phyloP scores from a whole-genome alignment of 805 yeast genomes.

The Saccharomyces eubayanus region DNA sequence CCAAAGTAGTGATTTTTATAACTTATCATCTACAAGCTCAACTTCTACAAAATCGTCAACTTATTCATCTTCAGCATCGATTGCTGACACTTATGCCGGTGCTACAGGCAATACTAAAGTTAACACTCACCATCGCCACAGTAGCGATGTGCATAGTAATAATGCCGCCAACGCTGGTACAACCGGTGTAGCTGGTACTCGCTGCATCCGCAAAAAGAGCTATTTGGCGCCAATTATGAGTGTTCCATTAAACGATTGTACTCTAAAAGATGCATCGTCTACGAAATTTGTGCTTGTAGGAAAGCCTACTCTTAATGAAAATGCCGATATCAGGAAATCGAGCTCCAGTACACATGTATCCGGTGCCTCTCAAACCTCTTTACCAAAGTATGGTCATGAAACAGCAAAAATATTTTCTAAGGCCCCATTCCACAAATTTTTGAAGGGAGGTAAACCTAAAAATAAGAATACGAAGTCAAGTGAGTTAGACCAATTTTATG shows the following conservation, averaged over 20 bases:
- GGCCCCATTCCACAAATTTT: constrained; percentile 16
- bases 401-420: constrained; percentile 15
- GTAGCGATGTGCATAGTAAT: constrained; percentile 5
- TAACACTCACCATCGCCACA: constrained; percentile 2
- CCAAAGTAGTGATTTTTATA: constrained; percentile 34
- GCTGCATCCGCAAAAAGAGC: constrained; percentile 34
- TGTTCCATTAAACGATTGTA: constrained; percentile 33
- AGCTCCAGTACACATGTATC: constrained; percentile 11
- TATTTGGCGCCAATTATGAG: constrained; percentile 42
- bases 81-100: not conserved
- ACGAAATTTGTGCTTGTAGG: constrained; percentile 37
- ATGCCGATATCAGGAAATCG: constrained; percentile 6
- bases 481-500: constrained; percentile 7
- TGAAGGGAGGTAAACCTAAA: constrained; percentile 13
- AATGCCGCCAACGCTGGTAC: constrained; percentile 4
- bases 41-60: not conserved
- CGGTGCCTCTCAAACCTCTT: not conserved
- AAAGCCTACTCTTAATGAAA: constrained; percentile 18
- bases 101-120: not conserved
- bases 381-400: constrained; percentile 4
- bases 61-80: not conserved
- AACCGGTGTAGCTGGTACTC: not conserved
- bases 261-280: constrained; percentile 28
- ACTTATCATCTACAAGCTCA: constrained; percentile 5
- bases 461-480: not conserved